phyloP scores from a whole-genome alignment of 2,329 filamentous ascomycete genomes.

The Penicillium rolfsii region DNA sequence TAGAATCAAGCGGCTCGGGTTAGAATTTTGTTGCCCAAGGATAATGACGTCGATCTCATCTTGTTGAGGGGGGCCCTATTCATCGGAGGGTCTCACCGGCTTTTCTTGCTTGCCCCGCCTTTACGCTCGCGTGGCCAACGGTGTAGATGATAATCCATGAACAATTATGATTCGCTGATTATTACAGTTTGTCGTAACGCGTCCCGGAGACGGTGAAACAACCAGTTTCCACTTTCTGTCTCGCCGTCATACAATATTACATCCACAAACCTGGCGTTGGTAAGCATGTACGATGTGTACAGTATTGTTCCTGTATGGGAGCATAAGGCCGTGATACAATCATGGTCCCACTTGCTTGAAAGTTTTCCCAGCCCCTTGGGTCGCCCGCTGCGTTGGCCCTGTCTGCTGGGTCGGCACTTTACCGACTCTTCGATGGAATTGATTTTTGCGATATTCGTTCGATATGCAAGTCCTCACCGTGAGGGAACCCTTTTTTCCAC shows the following conservation, averaged over 20 bases:
- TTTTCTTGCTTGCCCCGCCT: constrained; percentile 25
- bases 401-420: constrained; percentile 30
- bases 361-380: constrained; percentile 29
- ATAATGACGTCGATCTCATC: constrained; percentile 25
- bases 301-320: constrained; percentile 17
- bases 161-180: neutral
- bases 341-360: constrained; percentile 27
- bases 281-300: neutral
- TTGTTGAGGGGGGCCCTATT: neutral
- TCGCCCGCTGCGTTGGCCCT: constrained; percentile 23
- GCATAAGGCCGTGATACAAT: constrained; percentile 22
- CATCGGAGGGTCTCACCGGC: constrained; percentile 24
- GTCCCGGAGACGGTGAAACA: constrained; percentile 5
- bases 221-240: constrained; percentile 13
- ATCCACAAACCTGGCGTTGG: constrained; percentile 7
- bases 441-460: neutral
- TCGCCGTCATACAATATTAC: constrained; percentile 18
- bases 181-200: neutral
- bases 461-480: constrained; percentile 3
- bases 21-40: constrained; percentile 15
- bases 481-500: neutral
- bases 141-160: neutral
- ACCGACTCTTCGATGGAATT: constrained; percentile 27
- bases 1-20: constrained; percentile 7
- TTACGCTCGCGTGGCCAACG: constrained; percentile 25